Conservation (phyloP, 2,329 filamentous ascomycete species). For the Colletotrichum tofieldiae region DNA sequence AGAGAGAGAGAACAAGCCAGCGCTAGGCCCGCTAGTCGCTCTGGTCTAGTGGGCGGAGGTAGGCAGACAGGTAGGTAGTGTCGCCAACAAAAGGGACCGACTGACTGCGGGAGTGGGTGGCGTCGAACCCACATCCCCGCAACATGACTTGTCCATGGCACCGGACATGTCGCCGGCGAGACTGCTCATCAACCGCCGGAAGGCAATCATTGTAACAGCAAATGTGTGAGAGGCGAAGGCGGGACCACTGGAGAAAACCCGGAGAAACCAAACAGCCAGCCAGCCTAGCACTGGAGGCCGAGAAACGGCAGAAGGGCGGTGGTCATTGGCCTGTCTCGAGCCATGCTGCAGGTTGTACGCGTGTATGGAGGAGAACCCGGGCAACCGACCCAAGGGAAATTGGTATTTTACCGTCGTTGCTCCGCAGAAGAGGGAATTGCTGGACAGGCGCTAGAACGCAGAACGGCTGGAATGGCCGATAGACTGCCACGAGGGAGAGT, state of each 20-base stretch:
- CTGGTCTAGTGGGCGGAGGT: not conserved
- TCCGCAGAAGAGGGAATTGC: not conserved
- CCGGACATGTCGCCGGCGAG: constrained; percentile 14
- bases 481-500: not conserved
- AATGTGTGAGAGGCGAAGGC: constrained; percentile 18
- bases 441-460: not conserved
- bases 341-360: too few relatives aligned
- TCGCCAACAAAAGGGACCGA: not conserved
- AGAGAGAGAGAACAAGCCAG: not conserved
- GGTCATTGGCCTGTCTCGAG: not conserved
- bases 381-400: not conserved
- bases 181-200: constrained; percentile 31
- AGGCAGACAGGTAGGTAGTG: not conserved
- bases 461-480: not conserved
- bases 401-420: not conserved
- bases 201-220: constrained; percentile 24
- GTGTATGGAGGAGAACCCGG: too few relatives aligned
- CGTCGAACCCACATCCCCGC: constrained; percentile 13
- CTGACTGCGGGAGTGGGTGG: not conserved
- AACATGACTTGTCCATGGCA: constrained; percentile 1
- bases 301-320: not conserved
- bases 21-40: not conserved
- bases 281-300: not conserved
- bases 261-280: not conserved
- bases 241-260: not conserved